phyloP scores from a whole-genome alignment of 2,329 filamentous ascomycete genomes.

The Trichoderma cornu-damae region DNA sequence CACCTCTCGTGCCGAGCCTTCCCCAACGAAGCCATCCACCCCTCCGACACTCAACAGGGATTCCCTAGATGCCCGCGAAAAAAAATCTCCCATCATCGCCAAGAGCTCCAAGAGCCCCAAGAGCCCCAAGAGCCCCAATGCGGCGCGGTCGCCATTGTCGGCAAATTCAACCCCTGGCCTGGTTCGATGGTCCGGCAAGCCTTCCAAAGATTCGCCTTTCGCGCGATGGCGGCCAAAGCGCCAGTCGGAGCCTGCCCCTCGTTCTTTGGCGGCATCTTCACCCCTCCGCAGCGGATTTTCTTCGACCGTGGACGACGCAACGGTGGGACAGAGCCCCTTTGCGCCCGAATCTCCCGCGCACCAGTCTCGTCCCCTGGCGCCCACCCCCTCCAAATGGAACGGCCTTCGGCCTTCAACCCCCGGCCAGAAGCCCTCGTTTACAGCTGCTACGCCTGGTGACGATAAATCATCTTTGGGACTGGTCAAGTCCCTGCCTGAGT shows the following conservation, averaged over 20 bases:
- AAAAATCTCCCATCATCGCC: neutral
- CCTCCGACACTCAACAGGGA: slow-evolving; percentile 27
- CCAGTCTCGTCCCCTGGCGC: slow-evolving; percentile 26
- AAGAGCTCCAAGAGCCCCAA: slow-evolving; percentile 11
- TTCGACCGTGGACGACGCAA: neutral
- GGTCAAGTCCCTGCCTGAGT: slow-evolving; percentile 12
- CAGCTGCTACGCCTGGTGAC: slow-evolving; percentile 21
- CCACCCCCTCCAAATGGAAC: slow-evolving; percentile 29
- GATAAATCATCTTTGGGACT: neutral
- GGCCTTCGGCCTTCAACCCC: slow-evolving; percentile 22
- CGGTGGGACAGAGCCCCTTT: neutral
- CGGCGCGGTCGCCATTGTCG: slow-evolving; percentile 5
- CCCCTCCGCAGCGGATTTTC: neutral
- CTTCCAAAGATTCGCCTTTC: slow-evolving; percentile 21
- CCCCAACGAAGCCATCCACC: slow-evolving; percentile 30
- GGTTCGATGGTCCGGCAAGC: neutral
- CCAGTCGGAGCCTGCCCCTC: slow-evolving; percentile 12
- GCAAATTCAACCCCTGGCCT: slow-evolving; percentile 12
- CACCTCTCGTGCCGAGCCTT: slow-evolving; percentile 25
- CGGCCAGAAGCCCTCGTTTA: neutral
- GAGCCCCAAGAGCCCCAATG: slow-evolving; percentile 9
- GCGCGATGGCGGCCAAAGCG: slow-evolving; percentile 22
- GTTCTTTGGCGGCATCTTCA: neutral
- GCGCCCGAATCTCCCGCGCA: slow-evolving; percentile 23
- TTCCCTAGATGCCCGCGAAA: neutral